phyloP scores from a whole-genome alignment of 1,139 yeast genomes.

The Tardiomyces depauwii region DNA sequence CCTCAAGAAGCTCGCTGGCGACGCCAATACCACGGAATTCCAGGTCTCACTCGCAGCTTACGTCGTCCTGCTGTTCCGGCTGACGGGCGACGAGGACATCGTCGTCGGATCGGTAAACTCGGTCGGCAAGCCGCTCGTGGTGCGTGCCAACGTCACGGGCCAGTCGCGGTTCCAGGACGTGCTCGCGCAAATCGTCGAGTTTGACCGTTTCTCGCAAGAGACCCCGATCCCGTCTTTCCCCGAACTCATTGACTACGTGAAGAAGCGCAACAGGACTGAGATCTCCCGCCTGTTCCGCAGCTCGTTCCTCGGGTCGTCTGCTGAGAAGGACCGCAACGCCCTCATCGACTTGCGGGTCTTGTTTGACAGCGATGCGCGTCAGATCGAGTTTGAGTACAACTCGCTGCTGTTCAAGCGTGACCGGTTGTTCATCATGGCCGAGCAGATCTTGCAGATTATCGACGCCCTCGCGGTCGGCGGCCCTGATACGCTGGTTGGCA shows the following conservation, averaged over 20 bases:
- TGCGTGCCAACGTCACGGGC: conserved; percentile 45
- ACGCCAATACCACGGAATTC: conserved; percentile 27
- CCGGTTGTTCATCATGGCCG: conserved; percentile 58
- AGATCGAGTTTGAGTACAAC: conserved; percentile 51
- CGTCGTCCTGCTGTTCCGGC: conserved; percentile 60
- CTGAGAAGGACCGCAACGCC: conserved; percentile 10
- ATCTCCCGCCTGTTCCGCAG: conserved; percentile 56
- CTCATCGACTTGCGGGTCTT: conserved; percentile 16
- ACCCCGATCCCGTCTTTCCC: conserved; percentile 38
- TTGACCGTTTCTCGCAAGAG: conserved; percentile 31
- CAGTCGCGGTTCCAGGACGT: conserved; percentile 41
- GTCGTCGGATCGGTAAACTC: conserved; percentile 48
- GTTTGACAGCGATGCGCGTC: conserved; percentile 34
- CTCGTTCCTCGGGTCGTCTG: conserved; percentile 37
- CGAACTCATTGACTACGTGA: conserved; percentile 44
- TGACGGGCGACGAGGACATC: conserved; percentile 91
- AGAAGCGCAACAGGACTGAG: conserved; percentile 41
- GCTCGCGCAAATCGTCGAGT: conserved; percentile 32
- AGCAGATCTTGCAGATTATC: conserved; percentile 56
- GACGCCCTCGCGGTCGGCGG: conserved; percentile 26
- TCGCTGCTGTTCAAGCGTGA: conserved; percentile 60
- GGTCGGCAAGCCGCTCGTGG: conserved; percentile 36
- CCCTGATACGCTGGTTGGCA: conserved; percentile 37
- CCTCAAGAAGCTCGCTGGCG: conserved; percentile 5
- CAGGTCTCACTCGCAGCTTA: conserved; percentile 54